Evolutionary conservation across 169 alveolate genomes (phyloP), one percentile per base, ranked within the genome.

Genomic region (Haemoproteus tartakovskyi): DNA sequence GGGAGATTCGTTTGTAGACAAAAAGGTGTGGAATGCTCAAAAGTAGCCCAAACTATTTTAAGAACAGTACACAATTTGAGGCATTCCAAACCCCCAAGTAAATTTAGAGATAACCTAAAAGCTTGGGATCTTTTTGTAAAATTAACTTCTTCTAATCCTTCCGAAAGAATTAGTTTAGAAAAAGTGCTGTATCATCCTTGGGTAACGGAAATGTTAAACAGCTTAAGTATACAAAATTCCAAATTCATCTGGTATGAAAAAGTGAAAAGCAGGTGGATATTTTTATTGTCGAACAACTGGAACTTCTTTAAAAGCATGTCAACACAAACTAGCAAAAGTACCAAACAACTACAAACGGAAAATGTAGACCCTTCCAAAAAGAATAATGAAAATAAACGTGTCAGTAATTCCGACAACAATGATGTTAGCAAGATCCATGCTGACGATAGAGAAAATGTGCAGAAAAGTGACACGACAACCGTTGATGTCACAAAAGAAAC

Each of bases 71-170:
- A 86, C 36, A 63, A 70, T 47, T 79, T 90, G 11, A 74, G 94
- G 41, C 62, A 59, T 37, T 54, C 90, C 37, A 79, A 70, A 48
- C 92, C 91, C 14, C 90, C 89, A 33, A 52, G 84, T 36, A 81
- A 59, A 57, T 89, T 78, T 52, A 78, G 62, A 38, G 87, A 54
- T 24, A 79, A 67, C 14, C 40, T 27, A 36, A 88, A 79, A 26
- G 89, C 92, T 64, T 90, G 94, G 94, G 91, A 80, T 21, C 62
- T 90, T 37, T 90, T 90, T 48, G 85, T 90, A n/a, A 92, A 92
- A 27, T 79, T 90, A 38, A 90, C 94, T 24, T 89, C 88, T 21
- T 91, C 94, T 0, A 63, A 89, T 48, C 93, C 94, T 9, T 47
- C 19, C 12, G 79, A 74, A 18, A 29, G 94, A 29, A 81, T 90